phyloP scores from a whole-genome alignment of 2,329 filamentous ascomycete species.

The Spiromastix sp. region DNA sequence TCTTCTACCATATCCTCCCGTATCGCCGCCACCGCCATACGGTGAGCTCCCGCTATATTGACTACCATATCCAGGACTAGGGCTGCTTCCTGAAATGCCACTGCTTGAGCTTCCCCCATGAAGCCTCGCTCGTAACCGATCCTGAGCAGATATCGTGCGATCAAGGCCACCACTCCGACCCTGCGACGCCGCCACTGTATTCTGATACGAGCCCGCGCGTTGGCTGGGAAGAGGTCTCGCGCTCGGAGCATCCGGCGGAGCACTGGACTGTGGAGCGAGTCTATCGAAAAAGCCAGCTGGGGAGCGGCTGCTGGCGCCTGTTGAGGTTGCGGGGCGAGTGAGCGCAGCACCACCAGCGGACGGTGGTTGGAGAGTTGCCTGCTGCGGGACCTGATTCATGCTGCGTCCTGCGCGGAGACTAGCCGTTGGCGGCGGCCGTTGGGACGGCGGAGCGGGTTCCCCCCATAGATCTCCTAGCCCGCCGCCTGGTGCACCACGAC shows the following conservation, averaged over 20 bases:
- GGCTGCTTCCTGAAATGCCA: constrained; percentile 18
- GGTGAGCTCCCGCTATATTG: too few relatives aligned
- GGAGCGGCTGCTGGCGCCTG: constrained; percentile 1
- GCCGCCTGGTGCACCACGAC: constrained; percentile 32
- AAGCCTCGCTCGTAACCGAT: constrained; percentile 68
- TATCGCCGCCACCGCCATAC: too few relatives aligned
- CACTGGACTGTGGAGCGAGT: constrained; percentile 18
- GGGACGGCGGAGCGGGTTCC: constrained; percentile 26
- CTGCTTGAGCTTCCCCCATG: constrained; percentile 54
- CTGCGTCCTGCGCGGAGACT: constrained; percentile 28
- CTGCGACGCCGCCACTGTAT: constrained; percentile 28
- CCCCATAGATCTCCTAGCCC: constrained; percentile 52
- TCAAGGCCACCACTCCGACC: constrained; percentile 29
- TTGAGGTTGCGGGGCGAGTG: constrained; percentile 8
- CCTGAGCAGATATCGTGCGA: constrained; percentile 56
- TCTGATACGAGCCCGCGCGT: constrained; percentile 65
- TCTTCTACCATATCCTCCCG: too few relatives aligned
- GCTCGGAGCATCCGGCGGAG: constrained; percentile 18
- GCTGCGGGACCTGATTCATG: constrained; percentile 3
- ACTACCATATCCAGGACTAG: constrained; percentile 12
- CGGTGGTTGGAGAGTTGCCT: constrained; percentile 9
- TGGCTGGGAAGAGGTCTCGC: constrained; percentile 61
- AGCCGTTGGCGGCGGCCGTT: constrained; percentile 23
- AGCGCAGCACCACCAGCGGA: constrained; percentile 9
- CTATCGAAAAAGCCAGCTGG: constrained; percentile 6